phyloP scores from a whole-genome alignment of 2,329 filamentous ascomycete species.

The Microsporum canis region DNA sequence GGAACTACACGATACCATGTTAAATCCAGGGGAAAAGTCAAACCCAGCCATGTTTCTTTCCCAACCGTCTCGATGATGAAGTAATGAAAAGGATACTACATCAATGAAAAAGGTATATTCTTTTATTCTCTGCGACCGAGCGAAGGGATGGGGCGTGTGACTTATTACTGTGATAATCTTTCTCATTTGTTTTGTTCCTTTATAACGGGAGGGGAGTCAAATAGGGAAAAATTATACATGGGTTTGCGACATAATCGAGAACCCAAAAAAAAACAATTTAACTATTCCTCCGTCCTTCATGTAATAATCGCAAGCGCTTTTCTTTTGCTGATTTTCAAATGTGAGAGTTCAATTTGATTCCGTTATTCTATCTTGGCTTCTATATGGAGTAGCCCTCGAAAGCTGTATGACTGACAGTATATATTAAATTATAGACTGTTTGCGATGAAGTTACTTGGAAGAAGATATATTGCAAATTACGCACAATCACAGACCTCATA shows the following conservation, averaged over 20 bases:
- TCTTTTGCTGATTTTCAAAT: not conserved
- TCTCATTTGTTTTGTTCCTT: constrained; percentile 5
- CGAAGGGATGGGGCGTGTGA: not conserved
- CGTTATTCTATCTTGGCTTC: not conserved
- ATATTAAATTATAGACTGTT: too few species aligned
- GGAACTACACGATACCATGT: not conserved
- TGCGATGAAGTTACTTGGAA: not conserved
- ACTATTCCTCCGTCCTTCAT: not conserved
- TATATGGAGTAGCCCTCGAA: not conserved
- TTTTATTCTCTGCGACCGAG: not conserved
- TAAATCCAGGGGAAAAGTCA: constrained; percentile 1
- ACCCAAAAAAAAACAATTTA: not conserved
- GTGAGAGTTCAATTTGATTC: not conserved
- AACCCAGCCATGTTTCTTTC: not conserved
- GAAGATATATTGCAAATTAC: not conserved
- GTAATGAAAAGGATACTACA: constrained; percentile 6
- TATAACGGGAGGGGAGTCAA: constrained; percentile 5
- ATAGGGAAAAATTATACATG: constrained; percentile 5
- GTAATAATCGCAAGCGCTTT: not conserved
- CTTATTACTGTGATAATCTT: constrained; percentile 1
- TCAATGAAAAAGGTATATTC: constrained; percentile 1
- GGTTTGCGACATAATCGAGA: constrained; percentile 5
- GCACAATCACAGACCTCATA: not conserved
- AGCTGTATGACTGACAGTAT: too few species aligned
- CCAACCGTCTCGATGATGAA: constrained; percentile 3